Percentiles rank a stretch among this genome's conserved stretches.
These are phyloP conservation scores for Curvularia lunata DNA, from an alignment of 2,329 filamentous ascomycete species.

Conservation along the genomic window DNA sequence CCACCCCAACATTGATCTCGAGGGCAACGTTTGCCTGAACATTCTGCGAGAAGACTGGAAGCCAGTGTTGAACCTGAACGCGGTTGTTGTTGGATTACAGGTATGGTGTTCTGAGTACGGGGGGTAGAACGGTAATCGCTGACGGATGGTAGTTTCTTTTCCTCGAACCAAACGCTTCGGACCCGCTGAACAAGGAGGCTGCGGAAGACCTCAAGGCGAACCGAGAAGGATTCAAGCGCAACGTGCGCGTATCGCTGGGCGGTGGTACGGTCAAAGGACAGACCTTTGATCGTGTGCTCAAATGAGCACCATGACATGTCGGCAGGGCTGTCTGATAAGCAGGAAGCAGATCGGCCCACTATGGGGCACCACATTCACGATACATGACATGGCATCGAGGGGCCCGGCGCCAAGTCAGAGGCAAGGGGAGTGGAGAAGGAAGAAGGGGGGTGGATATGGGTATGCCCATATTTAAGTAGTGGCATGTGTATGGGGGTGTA, in stretches of 20 bases:
- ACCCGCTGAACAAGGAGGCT: conserved; percentile 98
- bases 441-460: neutral
- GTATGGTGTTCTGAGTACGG: conserved; percentile 53
- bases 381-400: neutral
- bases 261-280: conserved; percentile 77
- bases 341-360: neutral
- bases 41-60: conserved; percentile 99
- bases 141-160: conserved; percentile 77
- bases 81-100: conserved; percentile 92
- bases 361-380: neutral
- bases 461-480: conserved; percentile 25
- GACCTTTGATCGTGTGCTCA: conserved; percentile 78
- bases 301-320: conserved; percentile 52
- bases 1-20: conserved; percentile 97
- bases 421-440: neutral
- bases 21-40: conserved; percentile 97
- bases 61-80: conserved; percentile 94
- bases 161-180: conserved; percentile 94
- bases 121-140: conserved; percentile 2
- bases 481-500: conserved; percentile 31
- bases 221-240: conserved; percentile 87
- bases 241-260: conserved; percentile 82
- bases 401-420: neutral
- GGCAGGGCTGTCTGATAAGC: neutral
- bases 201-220: conserved; percentile 89